phyloP scores from a whole-genome alignment of 228 moss, liverwort and hornwort species.

The Sphagnum magellanicum region DNA sequence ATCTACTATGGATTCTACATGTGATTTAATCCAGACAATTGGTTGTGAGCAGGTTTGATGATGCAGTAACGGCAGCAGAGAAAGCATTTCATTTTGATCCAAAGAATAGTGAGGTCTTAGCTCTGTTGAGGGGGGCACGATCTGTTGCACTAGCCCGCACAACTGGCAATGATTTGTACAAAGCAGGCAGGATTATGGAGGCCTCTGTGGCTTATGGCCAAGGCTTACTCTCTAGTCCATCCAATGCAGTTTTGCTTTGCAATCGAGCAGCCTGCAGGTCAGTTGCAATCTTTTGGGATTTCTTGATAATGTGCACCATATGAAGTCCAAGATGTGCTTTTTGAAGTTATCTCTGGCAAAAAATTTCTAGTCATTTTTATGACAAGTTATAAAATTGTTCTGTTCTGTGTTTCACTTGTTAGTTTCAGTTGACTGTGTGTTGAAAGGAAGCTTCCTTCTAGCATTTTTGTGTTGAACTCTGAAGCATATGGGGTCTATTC shows the following conservation, averaged over 20 bases:
- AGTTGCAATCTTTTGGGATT: conserved; percentile 2
- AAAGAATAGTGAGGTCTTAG: conserved; percentile 38
- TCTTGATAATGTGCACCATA: too few relatives aligned
- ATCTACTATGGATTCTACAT: too few relatives aligned
- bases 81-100: conserved; percentile 59
- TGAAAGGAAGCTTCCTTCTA: too few relatives aligned
- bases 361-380: too few relatives aligned
- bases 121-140: conserved; percentile 54
- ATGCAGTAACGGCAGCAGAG: conserved; percentile 62
- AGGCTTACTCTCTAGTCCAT: conserved; percentile 64
- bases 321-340: too few relatives aligned
- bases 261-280: conserved; percentile 77
- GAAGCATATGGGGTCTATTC: too few relatives aligned
- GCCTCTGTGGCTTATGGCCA: conserved; percentile 77
- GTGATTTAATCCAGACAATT: too few relatives aligned
- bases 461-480: too few relatives aligned
- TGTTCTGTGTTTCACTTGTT: too few relatives aligned
- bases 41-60: conserved; percentile 47
- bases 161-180: conserved; percentile 74
- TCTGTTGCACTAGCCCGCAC: conserved; percentile 59
- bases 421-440: too few relatives aligned
- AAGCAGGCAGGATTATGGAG: conserved; percentile 64
- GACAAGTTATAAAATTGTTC: too few relatives aligned
- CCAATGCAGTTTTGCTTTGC: conserved; percentile 73
- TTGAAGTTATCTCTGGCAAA: too few relatives aligned